Evolutionary conservation across 108 stramenopile genomes (phyloP).

Genomic region (Pelagomonas calceolata): DNA sequence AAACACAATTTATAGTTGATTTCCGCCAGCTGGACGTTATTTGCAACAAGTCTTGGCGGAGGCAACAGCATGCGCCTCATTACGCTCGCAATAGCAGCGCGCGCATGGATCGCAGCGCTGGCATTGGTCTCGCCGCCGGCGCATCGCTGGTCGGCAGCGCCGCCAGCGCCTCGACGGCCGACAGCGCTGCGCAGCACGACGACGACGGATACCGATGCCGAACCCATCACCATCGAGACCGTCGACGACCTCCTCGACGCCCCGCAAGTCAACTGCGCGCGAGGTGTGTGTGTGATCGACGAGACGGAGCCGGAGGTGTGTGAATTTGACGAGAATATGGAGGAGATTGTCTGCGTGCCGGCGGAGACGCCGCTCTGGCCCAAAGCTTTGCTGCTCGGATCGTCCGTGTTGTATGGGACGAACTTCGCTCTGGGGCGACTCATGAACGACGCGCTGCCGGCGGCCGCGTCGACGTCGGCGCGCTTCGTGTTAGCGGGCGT

Average conservation of each 20-base stretch:
- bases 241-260: conserved; percentile 12
- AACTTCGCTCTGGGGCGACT: conserved; percentile 56
- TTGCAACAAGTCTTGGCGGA: too few relatives aligned
- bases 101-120: too few relatives aligned
- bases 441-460: conserved; percentile 53
- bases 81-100: too few relatives aligned
- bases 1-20: too few relatives aligned
- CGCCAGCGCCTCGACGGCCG: too few relatives aligned
- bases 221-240: too few relatives aligned
- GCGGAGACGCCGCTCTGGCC: conserved; percentile 32
- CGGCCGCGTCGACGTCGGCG: conserved; percentile 37
- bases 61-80: too few relatives aligned
- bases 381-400: conserved; percentile 32
- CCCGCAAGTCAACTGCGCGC: conserved; percentile 31
- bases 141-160: too few relatives aligned
- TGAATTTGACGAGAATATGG: not conserved
- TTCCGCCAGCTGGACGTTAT: too few relatives aligned
- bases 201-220: too few relatives aligned
- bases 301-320: conserved; percentile 8
- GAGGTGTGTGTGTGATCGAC: conserved; percentile 40
- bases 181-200: too few relatives aligned
- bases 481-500: conserved; percentile 46
- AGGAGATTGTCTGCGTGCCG: conserved; percentile 9
- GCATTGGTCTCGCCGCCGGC: too few relatives aligned
- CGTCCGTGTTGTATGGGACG: conserved; percentile 49